A percentile compares a stretch with the other conserved stretches of the same genome.
Evolutionary conservation across 768 basidiomycete species (phyloP).

Genomic region (Tulasnella sp.): DNA sequence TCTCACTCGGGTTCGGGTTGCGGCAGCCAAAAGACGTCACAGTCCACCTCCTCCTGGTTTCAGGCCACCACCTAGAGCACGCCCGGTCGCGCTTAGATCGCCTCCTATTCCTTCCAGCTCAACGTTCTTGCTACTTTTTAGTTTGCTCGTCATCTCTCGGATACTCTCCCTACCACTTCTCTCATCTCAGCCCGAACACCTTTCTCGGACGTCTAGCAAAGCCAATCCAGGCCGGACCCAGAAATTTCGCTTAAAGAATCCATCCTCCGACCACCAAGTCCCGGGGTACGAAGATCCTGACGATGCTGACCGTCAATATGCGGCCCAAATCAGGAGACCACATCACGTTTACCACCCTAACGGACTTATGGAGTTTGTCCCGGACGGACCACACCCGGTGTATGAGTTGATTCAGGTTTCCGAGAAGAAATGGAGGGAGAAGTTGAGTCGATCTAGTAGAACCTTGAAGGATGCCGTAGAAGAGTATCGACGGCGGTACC

Average conservation of each 20-base stretch:
- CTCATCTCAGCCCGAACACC: too few species aligned
- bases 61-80: neutral
- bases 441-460: conserved; percentile 33
- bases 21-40: neutral
- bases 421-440: conserved; percentile 35
- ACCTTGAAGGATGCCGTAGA: conserved; percentile 34
- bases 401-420: conserved; percentile 37
- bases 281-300: too few species aligned
- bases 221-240: neutral
- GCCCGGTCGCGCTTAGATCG: neutral
- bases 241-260: neutral
- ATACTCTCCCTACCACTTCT: neutral
- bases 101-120: neutral
- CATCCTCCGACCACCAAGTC: too few species aligned
- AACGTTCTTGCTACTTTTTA: neutral
- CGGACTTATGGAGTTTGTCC: conserved; percentile 36
- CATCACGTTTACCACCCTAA: conserved; percentile 21
- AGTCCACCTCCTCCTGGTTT: neutral
- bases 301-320: neutral
- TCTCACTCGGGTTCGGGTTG: neutral
- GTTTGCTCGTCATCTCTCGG: neutral
- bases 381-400: conserved; percentile 38
- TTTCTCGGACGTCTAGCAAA: too few species aligned
- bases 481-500: conserved; percentile 36
- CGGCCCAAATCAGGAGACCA: neutral